A percentile compares a stretch with the other conserved stretches of the same genome.
phyloP scores from a whole-genome alignment of 108 stramenopile species.

The Fragilaria crotonensis region DNA sequence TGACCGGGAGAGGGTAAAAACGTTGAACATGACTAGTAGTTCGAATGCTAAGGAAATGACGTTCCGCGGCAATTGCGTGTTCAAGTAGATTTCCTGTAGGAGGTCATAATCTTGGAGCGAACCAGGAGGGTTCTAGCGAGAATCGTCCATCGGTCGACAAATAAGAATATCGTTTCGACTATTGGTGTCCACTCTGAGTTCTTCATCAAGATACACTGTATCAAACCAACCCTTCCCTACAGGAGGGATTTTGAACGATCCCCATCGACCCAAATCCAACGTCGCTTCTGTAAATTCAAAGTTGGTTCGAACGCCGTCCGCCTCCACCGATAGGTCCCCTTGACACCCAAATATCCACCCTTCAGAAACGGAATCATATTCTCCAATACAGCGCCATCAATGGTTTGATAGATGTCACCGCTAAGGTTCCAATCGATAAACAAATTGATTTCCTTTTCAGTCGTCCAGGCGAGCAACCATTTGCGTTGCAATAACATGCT shows the following conservation, averaged over 20 bases:
- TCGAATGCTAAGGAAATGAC: too few species aligned
- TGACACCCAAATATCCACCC: conserved; percentile 43
- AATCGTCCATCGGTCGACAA: conserved; percentile 14
- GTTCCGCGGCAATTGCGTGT: too few species aligned
- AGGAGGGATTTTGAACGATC: conserved; percentile 36
- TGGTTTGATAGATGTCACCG: conserved; percentile 31
- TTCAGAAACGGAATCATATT: conserved; percentile 45
- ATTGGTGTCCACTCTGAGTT: conserved; percentile 48
- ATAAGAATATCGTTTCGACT: conserved; percentile 55
- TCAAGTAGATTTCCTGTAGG: too few species aligned
- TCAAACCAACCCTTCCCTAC: conserved; percentile 65
- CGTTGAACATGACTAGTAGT: too few species aligned
- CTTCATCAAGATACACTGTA: conserved; percentile 56
- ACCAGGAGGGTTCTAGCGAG: too few species aligned
- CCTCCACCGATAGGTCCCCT: conserved; percentile 17
- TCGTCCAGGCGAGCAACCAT: conserved; percentile 48
- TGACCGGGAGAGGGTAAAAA: too few species aligned
- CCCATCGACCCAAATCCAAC: conserved; percentile 43
- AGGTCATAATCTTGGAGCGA: too few species aligned
- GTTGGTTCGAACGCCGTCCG: conserved; percentile 20
- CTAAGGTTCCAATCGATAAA: conserved; percentile 36
- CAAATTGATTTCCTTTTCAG: conserved; percentile 61
- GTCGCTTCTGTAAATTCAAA: conserved; percentile 42
- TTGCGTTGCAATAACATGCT: conserved; percentile 25
- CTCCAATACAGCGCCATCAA: conserved; percentile 18